Percentiles rank a stretch among this genome's conserved stretches.
phyloP scores from a whole-genome alignment of 2,329 filamentous ascomycete genomes.

The Monosporascus sp. region DNA sequence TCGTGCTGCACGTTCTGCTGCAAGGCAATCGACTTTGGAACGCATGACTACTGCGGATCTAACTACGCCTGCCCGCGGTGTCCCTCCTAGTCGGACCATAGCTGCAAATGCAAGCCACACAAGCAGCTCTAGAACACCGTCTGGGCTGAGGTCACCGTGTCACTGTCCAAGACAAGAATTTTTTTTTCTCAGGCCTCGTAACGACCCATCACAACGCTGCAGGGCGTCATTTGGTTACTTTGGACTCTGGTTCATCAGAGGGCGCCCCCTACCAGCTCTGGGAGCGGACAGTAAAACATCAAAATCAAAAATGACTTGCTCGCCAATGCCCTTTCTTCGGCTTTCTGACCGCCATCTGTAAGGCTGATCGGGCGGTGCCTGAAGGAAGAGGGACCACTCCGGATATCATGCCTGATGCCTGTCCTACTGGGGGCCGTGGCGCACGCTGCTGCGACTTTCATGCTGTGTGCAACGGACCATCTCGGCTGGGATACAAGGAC shows the following conservation, averaged over 20 bases:
- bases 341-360: neutral
- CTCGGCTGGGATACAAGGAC: neutral
- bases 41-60: constrained; percentile 44
- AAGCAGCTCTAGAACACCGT: constrained; percentile 21
- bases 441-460: neutral
- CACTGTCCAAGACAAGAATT: constrained; percentile 11
- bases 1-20: constrained; percentile 49
- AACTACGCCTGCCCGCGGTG: constrained; percentile 38
- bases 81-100: constrained; percentile 18
- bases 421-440: neutral
- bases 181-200: neutral
- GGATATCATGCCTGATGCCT: neutral
- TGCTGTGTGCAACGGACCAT: neutral
- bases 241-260: neutral
- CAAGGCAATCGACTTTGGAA: constrained; percentile 43
- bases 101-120: constrained; percentile 19
- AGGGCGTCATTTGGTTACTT: neutral
- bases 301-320: neutral
- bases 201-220: neutral
- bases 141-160: constrained; percentile 7
- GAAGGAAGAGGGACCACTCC: neutral
- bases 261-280: neutral
- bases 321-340: neutral
- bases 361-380: neutral
- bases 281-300: neutral